Base-by-base conservation (phyloP, 495 filamentous ascomycete genomes). In the Massariosphaeria phaeospora region DNA sequence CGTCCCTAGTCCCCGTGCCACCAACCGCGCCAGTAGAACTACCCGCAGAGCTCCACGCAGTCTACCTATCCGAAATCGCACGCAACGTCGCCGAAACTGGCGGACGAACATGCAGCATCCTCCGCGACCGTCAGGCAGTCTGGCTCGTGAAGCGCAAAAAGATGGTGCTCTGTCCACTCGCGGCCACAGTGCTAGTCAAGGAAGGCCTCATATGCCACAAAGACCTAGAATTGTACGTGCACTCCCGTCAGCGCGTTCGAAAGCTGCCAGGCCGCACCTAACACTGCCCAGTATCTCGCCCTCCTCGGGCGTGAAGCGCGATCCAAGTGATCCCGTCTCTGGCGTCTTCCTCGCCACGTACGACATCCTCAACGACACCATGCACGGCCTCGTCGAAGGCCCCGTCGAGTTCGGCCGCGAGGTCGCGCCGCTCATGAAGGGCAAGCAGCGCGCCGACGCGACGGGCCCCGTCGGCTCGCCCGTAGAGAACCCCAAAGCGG, bases 311-410 rank as follows among this genome's bases (percentile, higher is more conserved):
- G 52, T 52, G 2, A 67, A 72, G 12, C 60, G 69, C n/a, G 69
- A 67, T 12, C 69, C 69, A 0, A 65, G 55, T 50, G 69, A 72
- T 49, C 69, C 69, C 0, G 60, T 72, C 43, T 58, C 65, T 13
- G 69, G 65, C 20, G 63, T 64, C 9, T 80, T 85, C 1, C 50
- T 57, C 29, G 54, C 21, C 24, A 41, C 27, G 7, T 50, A 57
- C 38, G 54, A 57, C 23, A 57, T 46, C 1, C 36, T 57, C 12
- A 46, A 46, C n/a, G 54, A 57, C 27, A 31, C 50, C 6, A 21
- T 57, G 12, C 36, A 48, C 10, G 54, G 54, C 7, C 21, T 57
- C 12, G 46, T 57, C 10, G 35, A 49, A 38, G 54, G 54, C 1
- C 54, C 54, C 17, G 24, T 57, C 15, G 54, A 49, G 38, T 33